phyloP scores from a whole-genome alignment of 805 yeast genomes.

The Lachancea quebecensis region DNA sequence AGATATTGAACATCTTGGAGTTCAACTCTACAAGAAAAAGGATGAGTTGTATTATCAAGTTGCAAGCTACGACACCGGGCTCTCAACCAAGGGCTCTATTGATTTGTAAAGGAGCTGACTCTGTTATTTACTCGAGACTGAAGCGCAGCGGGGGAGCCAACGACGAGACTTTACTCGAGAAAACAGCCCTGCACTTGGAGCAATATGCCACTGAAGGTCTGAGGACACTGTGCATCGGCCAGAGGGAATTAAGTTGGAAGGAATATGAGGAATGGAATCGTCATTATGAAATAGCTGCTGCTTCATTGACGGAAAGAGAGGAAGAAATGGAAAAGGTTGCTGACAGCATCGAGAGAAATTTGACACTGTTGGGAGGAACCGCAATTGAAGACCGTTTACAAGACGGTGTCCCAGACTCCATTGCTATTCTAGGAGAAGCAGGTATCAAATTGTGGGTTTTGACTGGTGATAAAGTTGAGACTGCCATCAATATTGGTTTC shows the following conservation, averaged over 20 bases:
- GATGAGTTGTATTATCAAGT: constrained; percentile 75
- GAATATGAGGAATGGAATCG: constrained; percentile 59
- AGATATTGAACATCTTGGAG: constrained; percentile 62
- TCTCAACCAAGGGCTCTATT: constrained; percentile 54
- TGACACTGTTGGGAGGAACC: constrained; percentile 69
- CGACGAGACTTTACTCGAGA: constrained; percentile 41
- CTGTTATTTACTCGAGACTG: constrained; percentile 65
- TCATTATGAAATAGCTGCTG: constrained; percentile 57
- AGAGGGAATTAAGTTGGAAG: constrained; percentile 54
- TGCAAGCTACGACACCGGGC: constrained; percentile 43
- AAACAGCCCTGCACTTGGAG: constrained; percentile 68
- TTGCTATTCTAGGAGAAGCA: constrained; percentile 59
- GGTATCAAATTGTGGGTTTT: constrained; percentile 83
- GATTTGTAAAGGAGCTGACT: constrained; percentile 82
- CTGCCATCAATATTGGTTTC: constrained; percentile 82
- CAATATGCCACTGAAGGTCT: constrained; percentile 78
- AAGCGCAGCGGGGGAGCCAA: constrained; percentile 35
- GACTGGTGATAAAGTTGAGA: constrained; percentile 86
- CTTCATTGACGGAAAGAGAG: constrained; percentile 59
- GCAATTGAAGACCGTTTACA: constrained; percentile 82
- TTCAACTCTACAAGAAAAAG: constrained; percentile 82
- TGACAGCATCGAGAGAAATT: constrained; percentile 61
- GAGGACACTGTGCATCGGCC: constrained; percentile 75
- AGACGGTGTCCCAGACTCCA: constrained; percentile 82
- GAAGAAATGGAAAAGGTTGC: constrained; percentile 69